phyloP scores from a whole-genome alignment of 2,329 filamentous ascomycete species.

The Ampelomyces quisqualis region DNA sequence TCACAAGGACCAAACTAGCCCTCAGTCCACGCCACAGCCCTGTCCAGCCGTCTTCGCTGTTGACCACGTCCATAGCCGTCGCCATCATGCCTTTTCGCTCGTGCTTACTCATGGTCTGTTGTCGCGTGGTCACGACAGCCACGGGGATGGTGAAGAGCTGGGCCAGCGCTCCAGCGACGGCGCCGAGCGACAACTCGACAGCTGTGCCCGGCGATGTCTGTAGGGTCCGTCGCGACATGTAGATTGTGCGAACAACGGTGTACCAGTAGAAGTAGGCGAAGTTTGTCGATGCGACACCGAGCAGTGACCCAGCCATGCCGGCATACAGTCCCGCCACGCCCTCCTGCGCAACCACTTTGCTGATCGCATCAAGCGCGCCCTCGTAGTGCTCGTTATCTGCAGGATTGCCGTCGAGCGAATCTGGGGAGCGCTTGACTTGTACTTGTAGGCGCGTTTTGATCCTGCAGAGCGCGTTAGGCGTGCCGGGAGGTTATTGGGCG shows the following conservation, averaged over 20 bases:
- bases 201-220: constrained; percentile 71
- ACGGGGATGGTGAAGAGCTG: constrained; percentile 97
- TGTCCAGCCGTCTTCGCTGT: constrained; percentile 83
- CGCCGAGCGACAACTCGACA: constrained; percentile 80
- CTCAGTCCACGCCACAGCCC: constrained; percentile 95
- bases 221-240: constrained; percentile 62
- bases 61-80: constrained; percentile 83
- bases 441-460: constrained; percentile 97
- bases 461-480: constrained; percentile 52
- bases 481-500: background rate
- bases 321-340: constrained; percentile 82
- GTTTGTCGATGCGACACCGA: constrained; percentile 95
- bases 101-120: constrained; percentile 84
- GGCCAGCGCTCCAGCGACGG: constrained; percentile 82
- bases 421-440: constrained; percentile 68
- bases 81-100: constrained; percentile 85
- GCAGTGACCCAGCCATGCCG: constrained; percentile 79
- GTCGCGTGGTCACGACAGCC: constrained; percentile 89
- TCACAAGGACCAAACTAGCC: constrained; percentile 89
- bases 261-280: constrained; percentile 99
- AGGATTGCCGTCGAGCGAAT: constrained; percentile 42
- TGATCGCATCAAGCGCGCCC: constrained; percentile 84
- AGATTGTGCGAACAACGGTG: constrained; percentile 79
- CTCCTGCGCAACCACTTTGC: constrained; percentile 78
- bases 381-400: constrained; percentile 71